Evolutionary conservation across 768 basidiomycete genomes (phyloP).

Genomic region (Pilatotrama ljubarskyi): DNA sequence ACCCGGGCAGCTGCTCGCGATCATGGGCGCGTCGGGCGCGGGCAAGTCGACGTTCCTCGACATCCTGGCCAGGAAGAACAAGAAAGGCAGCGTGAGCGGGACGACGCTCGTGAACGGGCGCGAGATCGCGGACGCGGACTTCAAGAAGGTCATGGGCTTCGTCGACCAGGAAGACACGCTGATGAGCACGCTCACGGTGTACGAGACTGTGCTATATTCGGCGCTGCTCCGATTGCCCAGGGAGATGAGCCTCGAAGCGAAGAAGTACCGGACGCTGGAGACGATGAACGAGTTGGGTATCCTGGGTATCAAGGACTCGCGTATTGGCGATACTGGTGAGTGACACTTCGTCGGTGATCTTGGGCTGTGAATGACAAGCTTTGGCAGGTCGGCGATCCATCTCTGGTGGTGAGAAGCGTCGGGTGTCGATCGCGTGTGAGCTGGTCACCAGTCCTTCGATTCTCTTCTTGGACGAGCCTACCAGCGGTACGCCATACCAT

Average conservation of each 20-base stretch:
- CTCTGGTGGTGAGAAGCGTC: slow-evolving; percentile 95
- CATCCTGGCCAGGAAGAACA: slow-evolving; percentile 88
- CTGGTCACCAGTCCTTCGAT: slow-evolving; percentile 96
- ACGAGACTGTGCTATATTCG: slow-evolving; percentile 95
- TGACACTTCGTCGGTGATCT: slow-evolving; percentile 3
- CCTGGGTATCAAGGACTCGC: slow-evolving; percentile 81
- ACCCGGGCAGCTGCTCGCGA: slow-evolving; percentile 90
- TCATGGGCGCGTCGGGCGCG: slow-evolving; percentile 96
- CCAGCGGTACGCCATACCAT: slow-evolving; percentile 66
- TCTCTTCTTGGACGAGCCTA: slow-evolving; percentile 95
- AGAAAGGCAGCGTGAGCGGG: slow-evolving; percentile 76
- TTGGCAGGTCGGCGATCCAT: slow-evolving; percentile 80
- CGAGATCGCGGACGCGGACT: slow-evolving; percentile 68
- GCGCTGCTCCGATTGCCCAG: slow-evolving; percentile 87
- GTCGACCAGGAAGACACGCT: slow-evolving; percentile 99
- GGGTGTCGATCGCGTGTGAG: slow-evolving; percentile 97
- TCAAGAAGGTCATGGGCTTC: slow-evolving; percentile 86
- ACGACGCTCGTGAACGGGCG: slow-evolving; percentile 85
- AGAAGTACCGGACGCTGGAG: slow-evolving; percentile 91
- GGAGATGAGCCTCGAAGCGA: slow-evolving; percentile 95
- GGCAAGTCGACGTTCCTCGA: slow-evolving; percentile 97
- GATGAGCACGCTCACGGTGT: slow-evolving; percentile 96
- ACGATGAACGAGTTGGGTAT: slow-evolving; percentile 97
- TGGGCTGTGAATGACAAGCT: not conserved
- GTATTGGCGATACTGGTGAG: slow-evolving; percentile 86